These are phyloP conservation scores for Leccinum barrowsii DNA, from an alignment of 768 basidiomycete genomes.

Conservation along the genomic window DNA sequence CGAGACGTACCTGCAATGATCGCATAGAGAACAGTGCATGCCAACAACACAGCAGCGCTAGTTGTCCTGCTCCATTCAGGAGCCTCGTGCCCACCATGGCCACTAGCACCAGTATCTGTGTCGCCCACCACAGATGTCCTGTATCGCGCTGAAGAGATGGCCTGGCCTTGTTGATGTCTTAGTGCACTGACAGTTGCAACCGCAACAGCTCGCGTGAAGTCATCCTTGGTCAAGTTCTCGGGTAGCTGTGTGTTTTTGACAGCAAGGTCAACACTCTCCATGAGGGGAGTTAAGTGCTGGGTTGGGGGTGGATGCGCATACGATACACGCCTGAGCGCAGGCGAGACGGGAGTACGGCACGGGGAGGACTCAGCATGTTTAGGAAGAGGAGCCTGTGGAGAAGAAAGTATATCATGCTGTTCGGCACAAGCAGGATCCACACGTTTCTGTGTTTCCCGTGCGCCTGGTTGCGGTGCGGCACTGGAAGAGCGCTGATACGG, in stretches of 20 bases:
- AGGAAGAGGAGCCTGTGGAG: conserved; percentile 37
- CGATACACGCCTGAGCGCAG: conserved; percentile 50
- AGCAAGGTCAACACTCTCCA: conserved; percentile 77
- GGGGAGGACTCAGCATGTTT: conserved; percentile 23
- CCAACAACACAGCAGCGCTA: conserved; percentile 85
- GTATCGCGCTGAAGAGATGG: conserved; percentile 45
- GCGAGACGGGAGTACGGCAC: conserved; percentile 36
- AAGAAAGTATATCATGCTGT: conserved; percentile 31
- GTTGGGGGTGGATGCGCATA: conserved; percentile 42
- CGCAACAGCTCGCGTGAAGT: conserved; percentile 90
- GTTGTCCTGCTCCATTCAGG: conserved; percentile 93
- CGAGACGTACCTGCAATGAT: conserved; percentile 80
- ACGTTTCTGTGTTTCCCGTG: conserved; percentile 39
- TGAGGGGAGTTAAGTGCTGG: conserved; percentile 54
- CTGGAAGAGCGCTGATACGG: conserved; percentile 53
- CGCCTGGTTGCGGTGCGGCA: conserved; percentile 6
- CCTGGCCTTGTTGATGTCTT: conserved; percentile 68
- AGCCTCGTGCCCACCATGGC: conserved; percentile 86
- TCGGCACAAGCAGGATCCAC: conserved; percentile 38
- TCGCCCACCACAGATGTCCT: conserved; percentile 39
- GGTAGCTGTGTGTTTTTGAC: conserved; percentile 61
- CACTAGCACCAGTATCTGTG: conserved; percentile 45
- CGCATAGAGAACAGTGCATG: conserved; percentile 90
- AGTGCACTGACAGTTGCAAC: conserved; percentile 91
- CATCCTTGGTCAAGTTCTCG: conserved; percentile 71